Conservation (phyloP, 2,329 filamentous ascomycete genomes). For the Neophaeococcomyces mojaviensis region DNA sequence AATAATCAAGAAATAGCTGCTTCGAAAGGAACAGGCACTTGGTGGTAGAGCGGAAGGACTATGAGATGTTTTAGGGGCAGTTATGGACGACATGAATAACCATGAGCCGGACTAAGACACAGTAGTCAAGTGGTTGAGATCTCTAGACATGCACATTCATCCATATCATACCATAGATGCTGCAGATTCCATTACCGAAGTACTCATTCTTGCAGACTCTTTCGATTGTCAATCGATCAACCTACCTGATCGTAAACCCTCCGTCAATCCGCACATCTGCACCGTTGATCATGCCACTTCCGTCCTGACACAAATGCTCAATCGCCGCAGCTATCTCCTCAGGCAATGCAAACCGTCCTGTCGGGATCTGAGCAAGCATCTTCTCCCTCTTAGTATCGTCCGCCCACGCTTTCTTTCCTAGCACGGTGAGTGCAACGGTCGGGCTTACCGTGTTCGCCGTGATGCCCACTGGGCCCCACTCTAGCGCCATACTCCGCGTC, state of each 20-base stretch:
- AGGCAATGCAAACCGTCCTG: conserved; percentile 33
- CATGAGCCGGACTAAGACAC: no score
- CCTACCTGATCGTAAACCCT: conserved; percentile 30
- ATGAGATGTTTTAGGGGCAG: no score
- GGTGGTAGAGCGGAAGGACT: no score
- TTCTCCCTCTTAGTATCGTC: conserved; percentile 29
- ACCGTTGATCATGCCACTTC: conserved; percentile 36
- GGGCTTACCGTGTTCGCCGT: conserved; percentile 41
- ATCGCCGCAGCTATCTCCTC: conserved; percentile 35
- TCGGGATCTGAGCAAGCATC: conserved; percentile 33
- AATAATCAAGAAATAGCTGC: no score
- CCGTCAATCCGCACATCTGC: conserved; percentile 35
- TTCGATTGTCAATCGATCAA: no score
- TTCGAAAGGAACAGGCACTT: no score
- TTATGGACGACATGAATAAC: no score
- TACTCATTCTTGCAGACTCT: no score
- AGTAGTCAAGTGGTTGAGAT: no score
- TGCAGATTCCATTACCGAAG: no score
- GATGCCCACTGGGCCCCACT: conserved; percentile 41
- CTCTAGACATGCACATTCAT: no score
- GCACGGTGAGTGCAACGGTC: conserved; percentile 40
- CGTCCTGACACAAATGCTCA: conserved; percentile 34
- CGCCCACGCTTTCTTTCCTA: conserved; percentile 39
- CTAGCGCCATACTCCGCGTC: conserved; percentile 40
- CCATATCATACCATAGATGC: no score